Percentiles rank a stretch among this genome's conserved stretches.
Conservation (phyloP, 257 asterid genomes). For the Mentha longifolia region DNA sequence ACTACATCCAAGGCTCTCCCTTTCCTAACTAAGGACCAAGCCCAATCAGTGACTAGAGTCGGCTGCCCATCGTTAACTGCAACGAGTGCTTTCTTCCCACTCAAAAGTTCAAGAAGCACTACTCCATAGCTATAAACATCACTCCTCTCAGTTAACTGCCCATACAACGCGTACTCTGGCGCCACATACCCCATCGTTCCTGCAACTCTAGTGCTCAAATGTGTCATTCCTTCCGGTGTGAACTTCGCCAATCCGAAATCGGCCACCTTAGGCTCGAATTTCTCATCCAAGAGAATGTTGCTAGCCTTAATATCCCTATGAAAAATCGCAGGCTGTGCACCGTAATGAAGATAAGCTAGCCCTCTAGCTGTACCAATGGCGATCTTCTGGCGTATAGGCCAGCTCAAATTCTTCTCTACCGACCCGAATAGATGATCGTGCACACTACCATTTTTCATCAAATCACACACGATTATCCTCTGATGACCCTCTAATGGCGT, state of each 20-base stretch:
- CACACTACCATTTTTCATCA: slow-evolving; percentile 85
- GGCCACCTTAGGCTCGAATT: slow-evolving; percentile 79
- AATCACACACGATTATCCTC: slow-evolving; percentile 83
- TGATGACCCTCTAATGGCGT: slow-evolving; percentile 80
- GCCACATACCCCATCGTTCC: slow-evolving; percentile 99
- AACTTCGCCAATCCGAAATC: slow-evolving; percentile 95
- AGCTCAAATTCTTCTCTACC: slow-evolving; percentile 53
- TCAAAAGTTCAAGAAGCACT: slow-evolving; percentile 81
- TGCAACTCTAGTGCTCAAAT: slow-evolving; percentile 89
- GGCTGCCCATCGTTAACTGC: slow-evolving; percentile 65
- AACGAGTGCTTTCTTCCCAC: slow-evolving; percentile 80
- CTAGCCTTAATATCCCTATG: slow-evolving; percentile 90
- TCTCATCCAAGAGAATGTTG: slow-evolving; percentile 81
- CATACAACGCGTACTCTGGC: slow-evolving; percentile 88
- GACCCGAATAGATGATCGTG: slow-evolving; percentile 76
- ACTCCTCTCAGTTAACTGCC: slow-evolving; percentile 81
- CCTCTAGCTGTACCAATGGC: slow-evolving; percentile 90
- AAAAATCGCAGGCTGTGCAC: slow-evolving; percentile 73
- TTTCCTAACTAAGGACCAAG: slow-evolving; percentile 78
- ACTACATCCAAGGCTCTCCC: slow-evolving; percentile 67
- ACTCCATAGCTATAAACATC: slow-evolving; percentile 94
- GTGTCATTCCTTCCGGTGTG: slow-evolving; percentile 80
- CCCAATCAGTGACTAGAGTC: slow-evolving; percentile 80
- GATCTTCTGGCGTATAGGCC: slow-evolving; percentile 77
- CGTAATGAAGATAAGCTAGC: slow-evolving; percentile 79